Evolutionary conservation across 2,329 filamentous ascomycete species (phyloP).

Genomic region (Colletotrichum sp.): DNA sequence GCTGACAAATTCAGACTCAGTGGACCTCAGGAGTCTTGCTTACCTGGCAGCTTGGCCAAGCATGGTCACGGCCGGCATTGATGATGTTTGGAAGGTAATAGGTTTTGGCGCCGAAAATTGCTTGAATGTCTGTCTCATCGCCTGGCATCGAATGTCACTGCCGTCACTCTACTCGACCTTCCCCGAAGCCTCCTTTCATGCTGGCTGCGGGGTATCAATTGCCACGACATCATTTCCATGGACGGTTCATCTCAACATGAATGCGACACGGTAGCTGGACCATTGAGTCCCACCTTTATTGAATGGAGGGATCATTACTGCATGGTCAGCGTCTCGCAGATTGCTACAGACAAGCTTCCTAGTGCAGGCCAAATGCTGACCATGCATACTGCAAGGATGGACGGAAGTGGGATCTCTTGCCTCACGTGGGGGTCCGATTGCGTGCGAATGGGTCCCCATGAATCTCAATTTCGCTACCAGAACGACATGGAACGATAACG

Average conservation of each 20-base stretch:
- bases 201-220: neutral
- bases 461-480: neutral
- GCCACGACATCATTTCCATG: neutral
- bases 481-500: neutral
- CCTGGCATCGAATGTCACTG: neutral
- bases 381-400: neutral
- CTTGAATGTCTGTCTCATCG: neutral
- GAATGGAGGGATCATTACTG: neutral
- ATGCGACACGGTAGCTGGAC: neutral
- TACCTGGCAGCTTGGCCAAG: neutral
- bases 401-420: neutral
- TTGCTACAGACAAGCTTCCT: neutral
- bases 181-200: neutral
- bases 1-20: neutral
- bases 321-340: neutral
- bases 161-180: neutral
- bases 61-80: neutral
- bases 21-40: neutral
- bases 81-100: neutral
- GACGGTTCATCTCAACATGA: neutral
- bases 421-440: neutral
- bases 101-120: neutral
- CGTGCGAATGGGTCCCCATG: neutral
- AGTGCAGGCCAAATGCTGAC: neutral
- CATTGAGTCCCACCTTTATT: neutral